Conservation (phyloP, 495 filamentous ascomycete genomes). For the Daldinia vernicosa region DNA sequence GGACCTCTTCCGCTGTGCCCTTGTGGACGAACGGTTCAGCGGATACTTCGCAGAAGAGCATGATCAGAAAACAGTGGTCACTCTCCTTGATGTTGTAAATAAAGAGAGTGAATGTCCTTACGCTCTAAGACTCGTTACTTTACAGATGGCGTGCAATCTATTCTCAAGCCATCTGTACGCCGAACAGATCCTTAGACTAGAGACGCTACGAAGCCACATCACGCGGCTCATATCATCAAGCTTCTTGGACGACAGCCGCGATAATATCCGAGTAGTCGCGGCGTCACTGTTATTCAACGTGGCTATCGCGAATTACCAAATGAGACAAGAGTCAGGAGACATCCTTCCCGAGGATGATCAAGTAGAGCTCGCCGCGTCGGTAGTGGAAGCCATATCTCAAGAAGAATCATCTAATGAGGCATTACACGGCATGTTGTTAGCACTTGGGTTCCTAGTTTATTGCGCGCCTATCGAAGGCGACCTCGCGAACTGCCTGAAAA, state of each 20-base stretch:
- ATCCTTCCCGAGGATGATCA: slow-evolving; percentile 72
- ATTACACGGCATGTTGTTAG: slow-evolving; percentile 73
- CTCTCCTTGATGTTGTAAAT: slow-evolving; percentile 69
- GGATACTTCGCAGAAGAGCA: slow-evolving; percentile 84
- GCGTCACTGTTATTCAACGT: slow-evolving; percentile 87
- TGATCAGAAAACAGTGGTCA: slow-evolving; percentile 67
- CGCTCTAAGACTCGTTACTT: slow-evolving; percentile 79
- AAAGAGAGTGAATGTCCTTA: slow-evolving; percentile 69
- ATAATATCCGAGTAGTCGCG: slow-evolving; percentile 73
- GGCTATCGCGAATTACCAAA: slow-evolving; percentile 71
- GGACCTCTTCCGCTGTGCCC: slow-evolving; percentile 79
- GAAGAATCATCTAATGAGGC: slow-evolving; percentile 76
- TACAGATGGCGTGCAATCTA: slow-evolving; percentile 69
- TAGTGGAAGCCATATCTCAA: slow-evolving; percentile 76
- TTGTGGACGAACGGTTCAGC: slow-evolving; percentile 84
- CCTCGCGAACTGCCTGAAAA: slow-evolving; percentile 75
- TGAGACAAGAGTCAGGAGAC: slow-evolving; percentile 67
- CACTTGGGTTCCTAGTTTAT: slow-evolving; percentile 78
- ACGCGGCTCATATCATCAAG: slow-evolving; percentile 61
- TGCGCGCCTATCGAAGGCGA: slow-evolving; percentile 72
- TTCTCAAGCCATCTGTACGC: slow-evolving; percentile 70
- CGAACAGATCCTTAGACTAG: slow-evolving; percentile 51
- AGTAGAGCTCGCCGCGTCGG: slow-evolving; percentile 78
- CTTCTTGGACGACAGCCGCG: slow-evolving; percentile 64
- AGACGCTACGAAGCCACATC: slow-evolving; percentile 50